Evolutionary conservation across 73 alveolate genomes (phyloP).

Genomic region (Durusdinium trenchii): DNA sequence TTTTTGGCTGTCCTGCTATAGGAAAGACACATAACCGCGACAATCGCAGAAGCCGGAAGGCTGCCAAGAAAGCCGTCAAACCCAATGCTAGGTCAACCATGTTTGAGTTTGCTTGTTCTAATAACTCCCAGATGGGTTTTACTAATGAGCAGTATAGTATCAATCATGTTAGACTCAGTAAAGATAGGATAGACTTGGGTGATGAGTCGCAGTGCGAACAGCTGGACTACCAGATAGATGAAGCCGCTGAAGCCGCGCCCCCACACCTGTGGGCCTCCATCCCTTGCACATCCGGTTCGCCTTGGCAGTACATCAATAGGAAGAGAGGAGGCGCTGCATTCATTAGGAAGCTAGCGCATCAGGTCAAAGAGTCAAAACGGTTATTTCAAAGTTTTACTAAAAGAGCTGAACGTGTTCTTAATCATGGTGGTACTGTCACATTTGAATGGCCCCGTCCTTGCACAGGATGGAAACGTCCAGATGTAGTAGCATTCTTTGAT

Average conservation of each 20-base stretch:
- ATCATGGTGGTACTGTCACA: neutral
- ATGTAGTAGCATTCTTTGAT: neutral
- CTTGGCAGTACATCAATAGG: neutral
- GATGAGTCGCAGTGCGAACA: too few relatives aligned
- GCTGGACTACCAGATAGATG: too few relatives aligned
- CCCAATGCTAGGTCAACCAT: neutral
- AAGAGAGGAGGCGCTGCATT: neutral
- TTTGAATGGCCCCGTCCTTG: neutral
- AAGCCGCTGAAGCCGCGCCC: neutral
- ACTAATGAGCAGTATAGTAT: too few relatives aligned
- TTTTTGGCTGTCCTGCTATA: too few relatives aligned
- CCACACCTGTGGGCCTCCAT: neutral
- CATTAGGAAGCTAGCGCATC: neutral
- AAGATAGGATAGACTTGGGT: neutral
- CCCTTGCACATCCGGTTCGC: neutral
- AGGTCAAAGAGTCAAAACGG: neutral
- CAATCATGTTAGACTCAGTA: neutral
- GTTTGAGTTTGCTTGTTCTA: neutral
- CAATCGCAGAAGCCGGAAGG: too few relatives aligned
- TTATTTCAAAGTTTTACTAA: neutral
- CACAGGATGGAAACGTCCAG: neutral
- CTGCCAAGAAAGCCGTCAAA: too few relatives aligned
- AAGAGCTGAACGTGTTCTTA: neutral
- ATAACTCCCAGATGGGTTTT: too few relatives aligned
- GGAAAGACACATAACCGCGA: too few relatives aligned